These are phyloP conservation scores for Fusarium continuum DNA, from an alignment of 2,329 filamentous ascomycete species.

Conservation along the genomic window DNA sequence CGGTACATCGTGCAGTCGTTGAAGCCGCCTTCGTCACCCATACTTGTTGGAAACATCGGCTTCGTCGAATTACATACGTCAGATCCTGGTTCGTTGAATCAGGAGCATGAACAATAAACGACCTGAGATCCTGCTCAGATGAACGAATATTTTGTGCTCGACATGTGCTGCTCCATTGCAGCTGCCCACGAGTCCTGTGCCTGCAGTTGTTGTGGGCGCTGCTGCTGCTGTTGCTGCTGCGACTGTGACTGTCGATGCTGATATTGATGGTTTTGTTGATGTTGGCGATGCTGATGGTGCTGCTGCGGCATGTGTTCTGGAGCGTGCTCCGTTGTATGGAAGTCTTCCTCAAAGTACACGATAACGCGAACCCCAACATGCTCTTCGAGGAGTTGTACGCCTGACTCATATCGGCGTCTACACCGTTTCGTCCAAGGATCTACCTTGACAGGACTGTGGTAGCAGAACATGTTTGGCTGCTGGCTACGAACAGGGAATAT, in stretches of 20 bases:
- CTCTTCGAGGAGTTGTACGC: constrained; percentile 50
- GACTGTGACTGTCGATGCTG: constrained; percentile 23
- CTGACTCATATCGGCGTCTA: constrained; percentile 52
- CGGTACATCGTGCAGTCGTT: constrained; percentile 28
- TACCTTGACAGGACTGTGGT: constrained; percentile 55
- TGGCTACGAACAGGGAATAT: constrained; percentile 51
- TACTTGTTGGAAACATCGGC: constrained; percentile 19
- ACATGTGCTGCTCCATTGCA: constrained; percentile 45
- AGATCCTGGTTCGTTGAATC: neutral
- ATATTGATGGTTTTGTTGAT: constrained; percentile 19
- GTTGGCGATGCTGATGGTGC: constrained; percentile 14
- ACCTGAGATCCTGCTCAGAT: constrained; percentile 43
- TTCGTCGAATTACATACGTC: constrained; percentile 16
- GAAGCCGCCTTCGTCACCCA: constrained; percentile 11
- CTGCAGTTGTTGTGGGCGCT: constrained; percentile 30
- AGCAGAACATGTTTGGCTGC: constrained; percentile 53
- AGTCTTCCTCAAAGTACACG: constrained; percentile 57
- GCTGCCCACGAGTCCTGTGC: constrained; percentile 51
- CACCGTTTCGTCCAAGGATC: constrained; percentile 57
- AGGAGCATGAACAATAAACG: constrained; percentile 19
- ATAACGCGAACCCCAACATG: constrained; percentile 51
- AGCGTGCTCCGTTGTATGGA: constrained; percentile 53
- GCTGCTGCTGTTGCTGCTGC: constrained; percentile 20
- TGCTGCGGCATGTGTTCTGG: constrained; percentile 43
- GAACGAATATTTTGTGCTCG: constrained; percentile 46